Evolutionary conservation across 108 stramenopile species (phyloP).

Genomic region (Skeletonema tropicum): DNA sequence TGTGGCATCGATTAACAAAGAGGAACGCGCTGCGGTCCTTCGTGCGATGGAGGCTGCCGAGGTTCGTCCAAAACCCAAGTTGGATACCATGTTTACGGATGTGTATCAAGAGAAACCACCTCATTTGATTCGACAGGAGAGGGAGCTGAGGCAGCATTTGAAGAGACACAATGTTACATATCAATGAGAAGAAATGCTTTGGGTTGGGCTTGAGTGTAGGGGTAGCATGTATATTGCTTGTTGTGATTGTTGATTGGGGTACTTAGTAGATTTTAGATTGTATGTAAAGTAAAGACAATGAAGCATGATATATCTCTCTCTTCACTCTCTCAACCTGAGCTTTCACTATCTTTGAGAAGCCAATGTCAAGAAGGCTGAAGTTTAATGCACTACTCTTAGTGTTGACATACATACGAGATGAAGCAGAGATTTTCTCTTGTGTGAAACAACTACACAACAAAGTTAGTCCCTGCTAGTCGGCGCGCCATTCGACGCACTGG

Average conservation of each 20-base stretch:
- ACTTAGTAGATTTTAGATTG: no score
- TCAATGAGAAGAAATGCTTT: neutral
- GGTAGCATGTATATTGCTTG: neutral
- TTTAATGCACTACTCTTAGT: no score
- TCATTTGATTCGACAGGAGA: constrained; percentile 86
- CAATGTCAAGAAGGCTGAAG: no score
- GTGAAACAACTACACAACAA: no score
- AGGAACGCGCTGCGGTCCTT: constrained; percentile 79
- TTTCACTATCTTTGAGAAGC: no score
- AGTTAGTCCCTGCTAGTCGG: no score
- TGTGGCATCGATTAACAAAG: constrained; percentile 62
- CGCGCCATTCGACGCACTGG: no score
- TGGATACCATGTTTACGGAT: constrained; percentile 89
- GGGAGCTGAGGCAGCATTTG: constrained; percentile 69
- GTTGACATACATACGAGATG: no score
- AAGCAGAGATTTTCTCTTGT: no score
- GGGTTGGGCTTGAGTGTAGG: no score
- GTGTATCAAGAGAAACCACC: constrained; percentile 92
- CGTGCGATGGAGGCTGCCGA: constrained; percentile 91
- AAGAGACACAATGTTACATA: constrained; percentile 51
- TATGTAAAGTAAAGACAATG: neutral
- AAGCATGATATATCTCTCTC: neutral
- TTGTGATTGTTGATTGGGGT: no score
- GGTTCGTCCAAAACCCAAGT: constrained; percentile 69
- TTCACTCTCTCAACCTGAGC: no score